Conservation (phyloP, 2,329 filamentous ascomycete species). For the Ambrosiella xylebori region DNA sequence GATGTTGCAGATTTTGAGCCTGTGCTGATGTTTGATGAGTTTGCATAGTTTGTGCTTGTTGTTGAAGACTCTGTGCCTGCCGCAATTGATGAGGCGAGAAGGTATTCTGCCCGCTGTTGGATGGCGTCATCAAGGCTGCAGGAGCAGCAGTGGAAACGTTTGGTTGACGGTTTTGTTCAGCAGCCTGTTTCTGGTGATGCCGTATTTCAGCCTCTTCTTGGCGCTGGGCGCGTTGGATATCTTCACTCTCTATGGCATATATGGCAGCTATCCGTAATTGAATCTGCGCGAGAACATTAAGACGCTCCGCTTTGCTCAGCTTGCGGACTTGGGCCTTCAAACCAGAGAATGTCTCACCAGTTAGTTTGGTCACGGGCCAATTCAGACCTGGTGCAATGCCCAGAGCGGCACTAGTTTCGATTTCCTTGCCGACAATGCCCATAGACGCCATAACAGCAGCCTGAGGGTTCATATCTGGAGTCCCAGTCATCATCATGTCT, state of each 20-base stretch:
- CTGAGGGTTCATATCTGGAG: not conserved
- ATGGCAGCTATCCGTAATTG: conserved; percentile 28
- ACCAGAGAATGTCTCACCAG: conserved; percentile 27
- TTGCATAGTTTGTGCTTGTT: conserved; percentile 16
- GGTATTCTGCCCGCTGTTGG: not conserved
- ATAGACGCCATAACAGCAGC: not conserved
- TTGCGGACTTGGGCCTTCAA: conserved; percentile 28
- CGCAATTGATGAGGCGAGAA: not conserved
- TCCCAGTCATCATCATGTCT: conserved; percentile 3
- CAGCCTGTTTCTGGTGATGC: conserved; percentile 12
- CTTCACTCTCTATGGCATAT: conserved; percentile 29
- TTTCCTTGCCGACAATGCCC: conserved; percentile 19
- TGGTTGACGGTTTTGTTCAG: conserved; percentile 6
- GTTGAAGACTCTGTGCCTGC: conserved; percentile 15
- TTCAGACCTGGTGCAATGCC: conserved; percentile 24
- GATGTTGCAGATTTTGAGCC: conserved; percentile 1
- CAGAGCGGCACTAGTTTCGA: conserved; percentile 23
- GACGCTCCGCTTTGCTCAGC: conserved; percentile 24
- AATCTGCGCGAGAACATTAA: conserved; percentile 24
- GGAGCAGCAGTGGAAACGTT: conserved; percentile 12
- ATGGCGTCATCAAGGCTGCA: not conserved
- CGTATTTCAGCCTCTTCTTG: conserved; percentile 23
- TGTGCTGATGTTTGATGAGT: conserved; percentile 12
- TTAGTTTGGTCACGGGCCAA: conserved; percentile 23
- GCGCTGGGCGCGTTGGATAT: conserved; percentile 24